Percentiles rank a stretch among this genome's conserved stretches.
phyloP scores from a whole-genome alignment of 345 rosid genomes.

The Hibiscus tridactylites region DNA sequence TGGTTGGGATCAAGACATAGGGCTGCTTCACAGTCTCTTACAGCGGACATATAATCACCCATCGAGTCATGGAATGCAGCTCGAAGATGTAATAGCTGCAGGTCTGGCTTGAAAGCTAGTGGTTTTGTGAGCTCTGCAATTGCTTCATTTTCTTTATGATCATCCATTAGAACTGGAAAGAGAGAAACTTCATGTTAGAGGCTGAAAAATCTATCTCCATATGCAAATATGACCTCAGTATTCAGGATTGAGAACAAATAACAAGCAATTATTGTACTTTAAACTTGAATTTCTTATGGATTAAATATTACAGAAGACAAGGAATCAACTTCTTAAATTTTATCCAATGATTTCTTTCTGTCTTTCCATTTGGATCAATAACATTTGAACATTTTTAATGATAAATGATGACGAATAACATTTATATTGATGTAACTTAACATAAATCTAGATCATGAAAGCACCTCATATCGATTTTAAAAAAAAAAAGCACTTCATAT shows the following conservation, averaged over 20 bases:
- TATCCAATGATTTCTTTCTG: background rate
- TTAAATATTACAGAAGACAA: background rate
- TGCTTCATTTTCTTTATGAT: slow-evolving; percentile 86
- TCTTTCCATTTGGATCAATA: background rate
- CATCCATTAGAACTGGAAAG: slow-evolving; percentile 89
- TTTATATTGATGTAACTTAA: background rate
- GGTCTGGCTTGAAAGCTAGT: slow-evolving; percentile 82
- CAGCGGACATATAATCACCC: slow-evolving; percentile 44
- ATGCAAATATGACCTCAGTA: slow-evolving; percentile 1
- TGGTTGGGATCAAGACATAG: slow-evolving; percentile 75
- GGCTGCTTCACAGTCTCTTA: slow-evolving; percentile 94
- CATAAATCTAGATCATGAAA: background rate
- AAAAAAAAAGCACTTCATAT: background rate
- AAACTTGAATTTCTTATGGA: background rate
- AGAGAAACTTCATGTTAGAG: slow-evolving; percentile 3
- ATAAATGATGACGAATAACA: background rate
- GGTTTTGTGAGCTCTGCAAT: slow-evolving; percentile 74
- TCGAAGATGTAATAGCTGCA: slow-evolving; percentile 83
- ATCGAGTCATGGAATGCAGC: slow-evolving; percentile 89
- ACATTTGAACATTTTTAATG: background rate
- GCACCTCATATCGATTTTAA: background rate
- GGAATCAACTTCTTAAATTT: background rate
- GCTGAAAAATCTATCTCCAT: background rate
- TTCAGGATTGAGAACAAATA: background rate
- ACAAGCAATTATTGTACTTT: background rate